phyloP scores from a whole-genome alignment of 352 stramenopile species.

The Globisporangium irregulare region DNA sequence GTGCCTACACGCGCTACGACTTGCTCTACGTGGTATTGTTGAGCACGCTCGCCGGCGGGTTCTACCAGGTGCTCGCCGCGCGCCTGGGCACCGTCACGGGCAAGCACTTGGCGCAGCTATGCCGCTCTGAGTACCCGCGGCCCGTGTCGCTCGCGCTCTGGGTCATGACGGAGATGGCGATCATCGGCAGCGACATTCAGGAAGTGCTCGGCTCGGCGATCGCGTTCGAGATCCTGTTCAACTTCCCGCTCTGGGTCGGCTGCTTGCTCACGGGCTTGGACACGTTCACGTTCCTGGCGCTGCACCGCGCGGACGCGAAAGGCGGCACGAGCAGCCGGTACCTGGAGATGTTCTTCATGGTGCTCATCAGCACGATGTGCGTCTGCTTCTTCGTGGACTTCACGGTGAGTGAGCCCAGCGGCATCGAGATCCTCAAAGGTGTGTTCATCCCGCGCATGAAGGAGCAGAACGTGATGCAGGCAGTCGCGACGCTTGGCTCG shows the following conservation, averaged over 20 bases:
- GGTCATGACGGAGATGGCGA: conserved; percentile 94
- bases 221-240: conserved; percentile 89
- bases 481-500: conserved; percentile 91
- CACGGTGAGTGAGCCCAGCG: conserved; percentile 55
- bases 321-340: conserved; percentile 25
- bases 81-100: conserved; percentile 91
- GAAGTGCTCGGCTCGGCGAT: conserved; percentile 92
- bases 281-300: conserved; percentile 93
- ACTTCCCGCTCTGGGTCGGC: conserved; percentile 87
- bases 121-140: conserved; percentile 73
- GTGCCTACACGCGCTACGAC: conserved; percentile 86
- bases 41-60: conserved; percentile 76
- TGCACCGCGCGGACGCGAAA: conserved; percentile 69
- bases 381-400: conserved; percentile 93
- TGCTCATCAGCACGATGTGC: conserved; percentile 92
- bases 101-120: conserved; percentile 89
- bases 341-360: conserved; percentile 88
- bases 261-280: conserved; percentile 88
- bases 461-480: conserved; percentile 66
- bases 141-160: conserved; percentile 78
- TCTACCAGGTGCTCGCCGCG: conserved; percentile 91
- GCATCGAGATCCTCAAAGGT: conserved; percentile 71
- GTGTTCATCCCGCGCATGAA: conserved; percentile 58
- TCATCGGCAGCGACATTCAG: conserved; percentile 88
- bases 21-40: conserved; percentile 90